Percentiles rank a stretch among this genome's conserved stretches.
These are phyloP conservation scores for Marasmius fiardii DNA, from an alignment of 1,284 basidiomycete genomes.

Conservation along the genomic window DNA sequence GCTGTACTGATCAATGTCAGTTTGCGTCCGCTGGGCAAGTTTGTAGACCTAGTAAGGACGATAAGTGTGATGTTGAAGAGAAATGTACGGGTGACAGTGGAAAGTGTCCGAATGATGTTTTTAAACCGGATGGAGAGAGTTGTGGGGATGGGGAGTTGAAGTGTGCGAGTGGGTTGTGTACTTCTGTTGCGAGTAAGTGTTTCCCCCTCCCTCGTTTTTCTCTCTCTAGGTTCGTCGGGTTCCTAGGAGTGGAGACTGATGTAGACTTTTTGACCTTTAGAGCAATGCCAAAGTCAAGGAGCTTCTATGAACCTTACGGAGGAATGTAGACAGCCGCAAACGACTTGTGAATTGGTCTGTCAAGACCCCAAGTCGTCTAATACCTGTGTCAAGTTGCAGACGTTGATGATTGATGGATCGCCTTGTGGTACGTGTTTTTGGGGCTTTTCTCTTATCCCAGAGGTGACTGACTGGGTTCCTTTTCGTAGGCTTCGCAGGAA, in stretches of 20 bases:
- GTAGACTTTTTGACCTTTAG: conserved; percentile 30
- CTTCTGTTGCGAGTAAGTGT: conserved; percentile 64
- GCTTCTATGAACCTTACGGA: conserved; percentile 61
- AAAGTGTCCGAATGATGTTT: conserved; percentile 69
- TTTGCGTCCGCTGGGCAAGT: conserved; percentile 67
- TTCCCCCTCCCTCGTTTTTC: too few species aligned
- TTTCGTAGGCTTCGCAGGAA: conserved; percentile 69
- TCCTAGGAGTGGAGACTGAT: background rate
- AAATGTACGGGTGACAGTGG: conserved; percentile 76
- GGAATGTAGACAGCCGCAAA: conserved; percentile 65
- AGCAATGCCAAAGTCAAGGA: conserved; percentile 79
- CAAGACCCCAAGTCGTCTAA: conserved; percentile 63
- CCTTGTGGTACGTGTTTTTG: conserved; percentile 59
- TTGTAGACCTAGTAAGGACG: conserved; percentile 71
- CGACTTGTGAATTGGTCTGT: conserved; percentile 80
- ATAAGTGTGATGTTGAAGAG: conserved; percentile 75
- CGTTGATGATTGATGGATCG: conserved; percentile 80
- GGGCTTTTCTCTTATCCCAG: background rate
- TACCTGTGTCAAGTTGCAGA: conserved; percentile 75
- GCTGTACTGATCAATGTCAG: conserved; percentile 72
- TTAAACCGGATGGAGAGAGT: conserved; percentile 64
- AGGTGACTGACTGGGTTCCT: conserved; percentile 42
- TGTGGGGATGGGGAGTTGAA: conserved; percentile 59
- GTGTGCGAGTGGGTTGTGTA: conserved; percentile 84
- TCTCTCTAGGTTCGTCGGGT: conserved; percentile 4